phyloP scores from a whole-genome alignment of 352 stramenopile genomes.

The Globisporangium okanoganense region DNA sequence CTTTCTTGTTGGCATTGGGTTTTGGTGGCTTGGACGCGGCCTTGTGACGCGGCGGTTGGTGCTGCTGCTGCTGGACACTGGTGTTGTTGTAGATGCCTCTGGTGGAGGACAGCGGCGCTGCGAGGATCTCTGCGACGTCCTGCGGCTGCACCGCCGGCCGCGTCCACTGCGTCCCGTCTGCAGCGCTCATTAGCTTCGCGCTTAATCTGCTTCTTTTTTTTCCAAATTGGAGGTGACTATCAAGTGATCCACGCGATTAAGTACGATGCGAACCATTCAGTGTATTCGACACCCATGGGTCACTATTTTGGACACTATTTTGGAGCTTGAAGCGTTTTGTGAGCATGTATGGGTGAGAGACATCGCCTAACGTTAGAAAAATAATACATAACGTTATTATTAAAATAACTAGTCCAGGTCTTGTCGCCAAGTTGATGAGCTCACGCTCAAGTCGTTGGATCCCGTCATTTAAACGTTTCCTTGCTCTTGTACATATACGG shows the following conservation, averaged over 20 bases:
- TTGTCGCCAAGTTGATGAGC: too few species aligned
- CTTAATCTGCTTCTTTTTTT: background rate
- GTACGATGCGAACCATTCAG: too few species aligned
- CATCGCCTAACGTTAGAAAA: too few species aligned
- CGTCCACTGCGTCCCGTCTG: slow-evolving; percentile 4
- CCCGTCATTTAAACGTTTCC: too few species aligned
- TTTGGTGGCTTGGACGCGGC: background rate
- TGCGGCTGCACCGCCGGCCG: slow-evolving; percentile 10
- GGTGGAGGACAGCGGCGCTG: background rate
- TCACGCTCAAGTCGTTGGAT: too few species aligned
- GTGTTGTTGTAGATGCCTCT: background rate
- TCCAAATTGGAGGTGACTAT: background rate
- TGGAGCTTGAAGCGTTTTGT: too few species aligned
- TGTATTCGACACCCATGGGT: background rate
- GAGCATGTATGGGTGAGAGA: too few species aligned
- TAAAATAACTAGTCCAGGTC: too few species aligned
- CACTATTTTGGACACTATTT: background rate
- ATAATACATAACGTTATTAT: too few species aligned
- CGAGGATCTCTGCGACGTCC: background rate
- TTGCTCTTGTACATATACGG: too few species aligned
- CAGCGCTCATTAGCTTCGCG: background rate
- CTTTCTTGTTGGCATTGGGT: background rate
- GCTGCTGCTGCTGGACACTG: background rate
- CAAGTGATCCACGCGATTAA: background rate
- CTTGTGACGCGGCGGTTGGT: background rate